phyloP scores from a whole-genome alignment of 2,329 filamentous ascomycete species.

The Tolypocladium endophyticum region DNA sequence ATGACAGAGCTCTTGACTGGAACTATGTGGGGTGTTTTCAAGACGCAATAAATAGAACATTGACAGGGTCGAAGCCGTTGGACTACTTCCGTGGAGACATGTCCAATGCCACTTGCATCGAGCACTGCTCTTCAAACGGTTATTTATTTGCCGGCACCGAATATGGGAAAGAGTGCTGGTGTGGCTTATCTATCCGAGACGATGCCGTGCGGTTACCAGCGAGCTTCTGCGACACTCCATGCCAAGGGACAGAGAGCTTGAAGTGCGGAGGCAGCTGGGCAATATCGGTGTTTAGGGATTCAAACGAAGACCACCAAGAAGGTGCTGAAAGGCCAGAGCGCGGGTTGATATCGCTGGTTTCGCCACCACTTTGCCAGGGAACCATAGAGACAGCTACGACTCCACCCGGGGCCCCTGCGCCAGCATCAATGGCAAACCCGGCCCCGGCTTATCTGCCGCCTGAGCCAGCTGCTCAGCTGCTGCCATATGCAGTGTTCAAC shows the following conservation, averaged over 20 bases:
- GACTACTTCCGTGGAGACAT: slow-evolving; percentile 23
- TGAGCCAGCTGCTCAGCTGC: not conserved
- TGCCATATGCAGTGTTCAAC: not conserved
- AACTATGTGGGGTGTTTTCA: slow-evolving; percentile 20
- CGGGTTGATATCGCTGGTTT: not conserved
- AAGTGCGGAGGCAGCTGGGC: slow-evolving; percentile 17
- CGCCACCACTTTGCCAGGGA: not conserved
- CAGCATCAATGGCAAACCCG: not conserved
- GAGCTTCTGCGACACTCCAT: slow-evolving; percentile 11
- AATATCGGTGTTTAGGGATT: slow-evolving; percentile 9
- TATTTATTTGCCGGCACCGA: slow-evolving; percentile 38
- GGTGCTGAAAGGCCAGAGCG: not conserved
- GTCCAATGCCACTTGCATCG: slow-evolving; percentile 37
- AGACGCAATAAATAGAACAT: slow-evolving; percentile 12
- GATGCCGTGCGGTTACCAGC: slow-evolving; percentile 13
- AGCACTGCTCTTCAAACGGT: slow-evolving; percentile 30
- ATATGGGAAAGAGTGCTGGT: slow-evolving; percentile 41
- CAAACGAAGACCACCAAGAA: not conserved
- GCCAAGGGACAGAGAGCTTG: slow-evolving; percentile 6
- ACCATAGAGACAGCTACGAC: not conserved
- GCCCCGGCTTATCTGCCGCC: not conserved
- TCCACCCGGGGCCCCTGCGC: not conserved
- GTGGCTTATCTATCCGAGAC: slow-evolving; percentile 20
- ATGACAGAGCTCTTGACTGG: slow-evolving; percentile 10
- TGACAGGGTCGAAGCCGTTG: slow-evolving; percentile 11